Base-by-base conservation (phyloP, 2,329 filamentous ascomycete species). In the Nigrospora oryzae region DNA sequence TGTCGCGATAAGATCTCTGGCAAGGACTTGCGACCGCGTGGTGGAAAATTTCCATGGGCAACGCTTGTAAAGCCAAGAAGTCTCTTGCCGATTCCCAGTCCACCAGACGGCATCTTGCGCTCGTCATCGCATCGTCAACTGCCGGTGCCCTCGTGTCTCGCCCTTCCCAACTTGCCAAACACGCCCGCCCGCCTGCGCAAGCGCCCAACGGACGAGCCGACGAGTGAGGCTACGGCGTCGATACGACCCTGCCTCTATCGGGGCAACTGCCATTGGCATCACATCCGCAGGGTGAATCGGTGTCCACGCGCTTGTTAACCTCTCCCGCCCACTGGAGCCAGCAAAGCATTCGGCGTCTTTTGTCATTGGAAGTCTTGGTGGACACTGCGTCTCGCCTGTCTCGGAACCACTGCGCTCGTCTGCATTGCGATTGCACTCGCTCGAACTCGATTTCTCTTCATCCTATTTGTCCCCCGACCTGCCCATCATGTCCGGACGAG, bases 401-500 rank as follows among this genome's bases (percentile, higher is more conserved):
- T 36, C 14, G 30, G 37, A 28, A 28, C 23, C 23, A 28, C 23
- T 6, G 23, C 23, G 23, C 23, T 28, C 23, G 23, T 10, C 8
- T 28, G 23, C 23, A 10, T 7, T 28, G 23, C 23, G 23, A 28
- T 28, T 28, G 23, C 23, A 28, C 23, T 10, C 23, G 23, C 5
- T 28, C 7, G 23, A 28, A 28, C 23, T 19, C 19, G 40, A 14
- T 17, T 33, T 17, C 30, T 15, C 33, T 36, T 13, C 32, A 28
- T 36, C 23, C 36, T 11, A 36, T 42, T 36, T 30, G 40, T 36
- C 23, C 23, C 23, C 40, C 33, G 38, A 49, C 49, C 57, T 60
- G 51, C 55, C 53, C 54, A 63, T 55, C 60, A 72, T 73, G 66
- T 68, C 63, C 53, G 67, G 66, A 53, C 54, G 67, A 54, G 66